Conservation (phyloP, 1,139 yeast species). For the Lodderomyces elongisporus region DNA sequence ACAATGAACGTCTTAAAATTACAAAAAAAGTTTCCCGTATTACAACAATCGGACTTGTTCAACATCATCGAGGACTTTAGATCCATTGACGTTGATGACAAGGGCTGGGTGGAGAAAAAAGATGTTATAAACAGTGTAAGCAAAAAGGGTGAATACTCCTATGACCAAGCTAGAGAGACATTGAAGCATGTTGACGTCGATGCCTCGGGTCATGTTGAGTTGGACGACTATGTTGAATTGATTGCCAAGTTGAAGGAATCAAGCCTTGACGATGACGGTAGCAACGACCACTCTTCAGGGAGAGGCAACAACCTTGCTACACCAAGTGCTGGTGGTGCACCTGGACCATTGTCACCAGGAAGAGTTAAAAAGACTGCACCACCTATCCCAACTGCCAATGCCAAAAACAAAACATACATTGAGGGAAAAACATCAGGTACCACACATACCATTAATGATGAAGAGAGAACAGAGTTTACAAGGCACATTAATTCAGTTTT, state of each 20-base stretch:
- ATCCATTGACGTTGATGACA: slow-evolving; percentile 79
- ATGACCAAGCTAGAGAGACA: slow-evolving; percentile 92
- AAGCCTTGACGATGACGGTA: slow-evolving; percentile 13
- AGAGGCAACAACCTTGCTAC: not conserved
- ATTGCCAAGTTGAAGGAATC: slow-evolving; percentile 68
- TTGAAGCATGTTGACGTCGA: slow-evolving; percentile 87
- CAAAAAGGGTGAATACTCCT: slow-evolving; percentile 71
- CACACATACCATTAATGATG: slow-evolving; percentile 96
- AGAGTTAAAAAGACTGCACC: slow-evolving; percentile 19
- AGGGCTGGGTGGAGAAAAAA: slow-evolving; percentile 94
- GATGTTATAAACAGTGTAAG: slow-evolving; percentile 82
- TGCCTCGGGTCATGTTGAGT: slow-evolving; percentile 94
- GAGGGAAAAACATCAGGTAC: slow-evolving; percentile 82
- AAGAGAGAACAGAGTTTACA: slow-evolving; percentile 93
- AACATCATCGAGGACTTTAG: slow-evolving; percentile 73
- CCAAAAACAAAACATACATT: slow-evolving; percentile 68
- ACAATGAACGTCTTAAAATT: slow-evolving; percentile 47
- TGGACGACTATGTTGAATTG: slow-evolving; percentile 92
- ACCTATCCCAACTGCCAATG: slow-evolving; percentile 46
- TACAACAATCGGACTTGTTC: slow-evolving; percentile 83
- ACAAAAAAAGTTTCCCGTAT: slow-evolving; percentile 78
- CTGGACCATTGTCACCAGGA: slow-evolving; percentile 19
- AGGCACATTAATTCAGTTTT: slow-evolving; percentile 91
- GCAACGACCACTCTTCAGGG: slow-evolving; percentile 13
- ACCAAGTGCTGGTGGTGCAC: not conserved